Base-by-base conservation (phyloP, 176 grass and related monocot genomes). In the Cenchrus americanus region DNA sequence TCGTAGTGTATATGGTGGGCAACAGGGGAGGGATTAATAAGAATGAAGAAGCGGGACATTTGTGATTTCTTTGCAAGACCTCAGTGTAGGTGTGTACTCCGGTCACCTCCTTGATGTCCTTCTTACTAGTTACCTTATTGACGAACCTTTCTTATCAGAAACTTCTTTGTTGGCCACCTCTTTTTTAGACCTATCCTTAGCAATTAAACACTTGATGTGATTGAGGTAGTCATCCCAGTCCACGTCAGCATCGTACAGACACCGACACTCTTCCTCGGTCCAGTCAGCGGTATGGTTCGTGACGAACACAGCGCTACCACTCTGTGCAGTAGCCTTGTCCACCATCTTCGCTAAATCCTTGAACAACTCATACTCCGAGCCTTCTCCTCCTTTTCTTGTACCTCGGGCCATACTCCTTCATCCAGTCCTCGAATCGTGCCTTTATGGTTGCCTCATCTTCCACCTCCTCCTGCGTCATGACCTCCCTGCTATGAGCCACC, bases 171-270 rank as follows among this genome's bases (percentile, higher is more conserved):
- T 34, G 32, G 32, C 32, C 32, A 34, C 32, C 32, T 34, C 32
- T 34, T 34, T 34, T 34, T 61, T 60, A 8, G 21, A 21, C 22
- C 23, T 62, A 22, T 62, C 27, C 60, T 63, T 63, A 63, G 12
- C 61, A 14, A 63, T 63, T 19, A 63, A 63, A 27, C 24, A 63
- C 24, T 14, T 10, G 61, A 63, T 63, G 61, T 63, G 61, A 63
- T 63, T 24, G 24, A 63, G 22, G 24, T 63, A 63, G 61, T 63
- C 61, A 63, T 63, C 61, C 61, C 61, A 63, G 61, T 63, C 61
- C 13, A 14, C 61, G 10, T 30, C 61, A 63, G 1, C 14, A 11
- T 30, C 61, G 14, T 63, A 30, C 61, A 63, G 24, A 30, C 61
- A 63, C 12, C 5, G 11, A 24, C 61, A 63, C 26, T 63, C 61